phyloP scores from a whole-genome alignment of 2,329 filamentous ascomycete genomes.

The Sporothrix inflata region DNA sequence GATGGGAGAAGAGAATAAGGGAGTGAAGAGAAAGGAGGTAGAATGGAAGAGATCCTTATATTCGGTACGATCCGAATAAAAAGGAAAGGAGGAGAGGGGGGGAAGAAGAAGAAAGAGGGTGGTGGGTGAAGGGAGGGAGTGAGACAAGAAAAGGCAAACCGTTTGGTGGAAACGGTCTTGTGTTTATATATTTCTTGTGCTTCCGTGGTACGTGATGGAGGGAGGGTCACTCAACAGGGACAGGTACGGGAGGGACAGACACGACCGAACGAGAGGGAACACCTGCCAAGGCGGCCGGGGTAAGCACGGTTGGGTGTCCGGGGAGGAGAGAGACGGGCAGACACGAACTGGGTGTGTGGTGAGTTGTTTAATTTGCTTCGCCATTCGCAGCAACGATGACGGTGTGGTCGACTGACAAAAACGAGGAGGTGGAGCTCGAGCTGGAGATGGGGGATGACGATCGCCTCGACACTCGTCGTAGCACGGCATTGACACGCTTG shows the following conservation, averaged over 20 bases:
- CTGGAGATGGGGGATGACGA: background rate
- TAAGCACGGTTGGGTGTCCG: background rate
- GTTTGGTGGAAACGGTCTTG: background rate
- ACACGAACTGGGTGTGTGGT: background rate
- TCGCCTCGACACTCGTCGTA: background rate
- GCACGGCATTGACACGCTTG: background rate
- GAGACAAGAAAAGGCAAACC: slow-evolving; percentile 1
- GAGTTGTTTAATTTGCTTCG: slow-evolving; percentile 16
- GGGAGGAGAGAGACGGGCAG: background rate
- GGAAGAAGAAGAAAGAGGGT: background rate
- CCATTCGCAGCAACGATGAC: background rate
- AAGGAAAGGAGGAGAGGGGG: background rate
- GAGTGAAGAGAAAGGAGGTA: background rate
- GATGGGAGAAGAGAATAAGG: background rate
- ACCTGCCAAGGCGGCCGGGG: slow-evolving; percentile 6
- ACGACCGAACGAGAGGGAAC: background rate
- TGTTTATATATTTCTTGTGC: slow-evolving; percentile 5
- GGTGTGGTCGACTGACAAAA: background rate
- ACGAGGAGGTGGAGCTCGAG: background rate
- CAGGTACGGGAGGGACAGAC: background rate
- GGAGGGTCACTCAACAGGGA: background rate
- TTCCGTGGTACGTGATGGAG: background rate
- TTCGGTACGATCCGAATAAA: background rate
- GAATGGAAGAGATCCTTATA: background rate
- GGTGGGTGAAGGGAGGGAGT: background rate